Base-by-base conservation (phyloP, 2,329 filamentous ascomycete genomes). In the Aspergillus transmontanensis region DNA sequence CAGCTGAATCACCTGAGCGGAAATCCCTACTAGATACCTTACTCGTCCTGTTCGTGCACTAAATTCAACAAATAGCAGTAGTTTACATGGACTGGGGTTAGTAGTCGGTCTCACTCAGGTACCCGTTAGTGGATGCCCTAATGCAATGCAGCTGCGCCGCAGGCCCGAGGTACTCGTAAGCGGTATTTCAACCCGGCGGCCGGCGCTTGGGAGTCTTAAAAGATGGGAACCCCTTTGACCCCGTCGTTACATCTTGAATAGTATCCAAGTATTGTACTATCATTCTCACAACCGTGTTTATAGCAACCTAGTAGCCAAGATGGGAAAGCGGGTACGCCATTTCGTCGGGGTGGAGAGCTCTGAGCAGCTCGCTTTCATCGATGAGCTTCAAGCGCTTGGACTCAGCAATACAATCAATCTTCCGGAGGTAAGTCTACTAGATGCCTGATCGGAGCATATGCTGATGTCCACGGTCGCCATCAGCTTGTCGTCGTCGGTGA, bases 311-410 rank as follows among this genome's bases (percentile, higher is more conserved):
- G 6, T 3, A 16, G 46, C 26, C 23, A 50, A 10, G 4, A 50
- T 50, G 46, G 46, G 46, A 10, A 50, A 50, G 14, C n/a, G 26
- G 30, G 55, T 68, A 12, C 66, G 66, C 32, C 66, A 68, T 26
- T 68, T 68, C 39, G 62, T 83, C 84, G 0, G 88, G 89, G 74
- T 71, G 93, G 60, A 86, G 87, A 78, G 81, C 58, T 68, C 64
- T 19, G 63, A 66, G 58, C 66, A 68, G 64, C 66, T 68, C 11
- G 66, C 64, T 0, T 68, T 68, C 21, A 63, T 68, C 39, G 66
- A 68, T 36, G 66, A 68, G 46, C 62, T 68, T 45, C 66, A 68
- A 19, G 59, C 39, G 48, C 58, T 68, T 12, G 66, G 66, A 14
- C 60, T 68, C 14, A 68, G 59, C 50, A 65, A 55, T 58, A 66